Evolutionary conservation across 352 stramenopile genomes (phyloP).

Genomic region (Elongisporangium anandrum): DNA sequence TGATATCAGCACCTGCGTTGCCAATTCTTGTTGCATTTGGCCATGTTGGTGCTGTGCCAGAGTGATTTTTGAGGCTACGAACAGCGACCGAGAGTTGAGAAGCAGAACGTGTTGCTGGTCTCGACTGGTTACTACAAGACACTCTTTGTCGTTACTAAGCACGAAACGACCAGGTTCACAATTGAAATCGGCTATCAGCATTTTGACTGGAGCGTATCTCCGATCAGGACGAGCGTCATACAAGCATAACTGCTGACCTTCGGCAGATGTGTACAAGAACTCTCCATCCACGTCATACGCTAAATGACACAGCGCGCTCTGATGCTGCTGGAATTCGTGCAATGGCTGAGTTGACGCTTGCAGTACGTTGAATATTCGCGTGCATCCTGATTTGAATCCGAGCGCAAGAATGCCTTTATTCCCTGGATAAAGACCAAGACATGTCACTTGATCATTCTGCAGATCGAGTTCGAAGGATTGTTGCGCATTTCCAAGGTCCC

Average conservation of each 20-base stretch:
- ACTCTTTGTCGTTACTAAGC: slow-evolving; percentile 36
- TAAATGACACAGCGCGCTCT: slow-evolving; percentile 55
- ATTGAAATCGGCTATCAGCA: slow-evolving; percentile 54
- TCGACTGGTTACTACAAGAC: slow-evolving; percentile 23
- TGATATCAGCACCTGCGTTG: slow-evolving; percentile 44
- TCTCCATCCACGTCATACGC: slow-evolving; percentile 39
- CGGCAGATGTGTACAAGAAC: slow-evolving; percentile 44
- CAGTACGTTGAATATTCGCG: slow-evolving; percentile 83
- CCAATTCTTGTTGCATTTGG: slow-evolving; percentile 6
- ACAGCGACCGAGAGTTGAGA: slow-evolving; percentile 31
- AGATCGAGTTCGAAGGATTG: slow-evolving; percentile 87
- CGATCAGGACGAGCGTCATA: slow-evolving; percentile 36
- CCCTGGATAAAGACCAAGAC: slow-evolving; percentile 37
- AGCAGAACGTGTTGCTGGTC: slow-evolving; percentile 29
- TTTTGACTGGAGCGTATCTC: slow-evolving; percentile 60
- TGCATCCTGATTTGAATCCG: slow-evolving; percentile 75
- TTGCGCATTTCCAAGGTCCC: slow-evolving; percentile 49
- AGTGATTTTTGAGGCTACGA: slow-evolving; percentile 27
- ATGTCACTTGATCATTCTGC: slow-evolving; percentile 57
- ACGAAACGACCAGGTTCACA: slow-evolving; percentile 21
- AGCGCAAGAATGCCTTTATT: slow-evolving; percentile 45
- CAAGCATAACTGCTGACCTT: slow-evolving; percentile 62
- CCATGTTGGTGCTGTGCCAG: slow-evolving; percentile 1
- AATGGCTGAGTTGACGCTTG: slow-evolving; percentile 23
- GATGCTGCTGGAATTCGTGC: slow-evolving; percentile 84